A percentile compares a stretch with the other conserved stretches of the same genome.
phyloP scores from a whole-genome alignment of 495 filamentous ascomycete genomes.

The Penicillium mononematosum region DNA sequence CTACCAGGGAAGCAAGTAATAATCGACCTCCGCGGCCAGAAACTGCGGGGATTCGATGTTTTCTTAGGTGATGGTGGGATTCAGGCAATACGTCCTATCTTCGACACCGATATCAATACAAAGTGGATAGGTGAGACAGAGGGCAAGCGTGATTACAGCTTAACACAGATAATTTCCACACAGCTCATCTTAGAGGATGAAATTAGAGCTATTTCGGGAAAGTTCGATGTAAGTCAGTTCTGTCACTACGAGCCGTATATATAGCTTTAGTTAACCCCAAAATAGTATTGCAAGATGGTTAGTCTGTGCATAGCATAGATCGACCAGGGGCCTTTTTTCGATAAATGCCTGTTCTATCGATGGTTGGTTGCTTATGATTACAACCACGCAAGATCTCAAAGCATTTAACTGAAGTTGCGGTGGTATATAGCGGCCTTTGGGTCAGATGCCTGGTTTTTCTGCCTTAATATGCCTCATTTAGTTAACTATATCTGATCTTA shows the following conservation, averaged over 20 bases:
- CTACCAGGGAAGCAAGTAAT: slow-evolving; percentile 5
- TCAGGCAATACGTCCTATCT: not conserved
- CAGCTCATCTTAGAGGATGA: not conserved
- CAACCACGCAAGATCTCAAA: no score
- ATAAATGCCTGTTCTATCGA: no score
- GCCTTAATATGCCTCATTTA: no score
- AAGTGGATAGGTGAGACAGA: not conserved
- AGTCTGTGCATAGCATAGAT: slow-evolving; percentile 6
- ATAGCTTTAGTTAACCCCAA: not conserved
- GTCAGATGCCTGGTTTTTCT: no score
- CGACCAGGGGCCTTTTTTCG: no score
- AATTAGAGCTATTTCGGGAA: slow-evolving; percentile 1
- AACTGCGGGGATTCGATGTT: slow-evolving; percentile 4
- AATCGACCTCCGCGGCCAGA: not conserved
- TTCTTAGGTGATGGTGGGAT: not conserved
- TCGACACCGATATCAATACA: not conserved
- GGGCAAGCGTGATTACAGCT: not conserved
- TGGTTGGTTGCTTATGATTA: no score
- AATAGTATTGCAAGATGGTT: not conserved
- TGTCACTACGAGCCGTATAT: not conserved
- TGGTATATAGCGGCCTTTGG: no score
- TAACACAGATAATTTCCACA: not conserved
- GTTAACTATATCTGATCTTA: no score
- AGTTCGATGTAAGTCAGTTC: slow-evolving; percentile 8
- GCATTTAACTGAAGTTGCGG: no score